Conservation (phyloP, 148 eudicot genomes). For the Cornus controversa region DNA sequence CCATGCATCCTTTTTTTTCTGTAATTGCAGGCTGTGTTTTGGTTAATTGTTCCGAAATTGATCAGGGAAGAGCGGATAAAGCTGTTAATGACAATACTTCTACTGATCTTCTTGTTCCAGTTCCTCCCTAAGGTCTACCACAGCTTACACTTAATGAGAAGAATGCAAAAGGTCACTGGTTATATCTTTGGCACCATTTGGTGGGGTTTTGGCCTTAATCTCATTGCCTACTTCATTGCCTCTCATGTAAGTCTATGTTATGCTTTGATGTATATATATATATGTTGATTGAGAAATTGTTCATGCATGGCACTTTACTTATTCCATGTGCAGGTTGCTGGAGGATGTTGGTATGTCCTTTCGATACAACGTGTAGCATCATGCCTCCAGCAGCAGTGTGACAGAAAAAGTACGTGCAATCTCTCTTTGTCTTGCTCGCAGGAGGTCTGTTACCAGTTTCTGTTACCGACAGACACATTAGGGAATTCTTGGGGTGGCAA, state of each 20-base stretch:
- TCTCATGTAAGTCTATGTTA: slow-evolving; percentile 63
- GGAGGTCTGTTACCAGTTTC: slow-evolving; percentile 58
- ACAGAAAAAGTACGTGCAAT: slow-evolving; percentile 30
- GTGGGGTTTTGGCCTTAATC: slow-evolving; percentile 97
- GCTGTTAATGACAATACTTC: slow-evolving; percentile 64
- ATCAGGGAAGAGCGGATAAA: slow-evolving; percentile 69
- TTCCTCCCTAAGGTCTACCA: slow-evolving; percentile 86
- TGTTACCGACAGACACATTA: slow-evolving; percentile 19
- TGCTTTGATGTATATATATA: not conserved
- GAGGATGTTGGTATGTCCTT: slow-evolving; percentile 96
- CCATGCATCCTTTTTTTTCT: slow-evolving; percentile 4
- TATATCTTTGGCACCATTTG: slow-evolving; percentile 91
- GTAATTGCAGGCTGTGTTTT: slow-evolving; percentile 59
- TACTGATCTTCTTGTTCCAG: slow-evolving; percentile 69
- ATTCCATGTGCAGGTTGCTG: slow-evolving; percentile 52
- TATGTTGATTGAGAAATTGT: not conserved
- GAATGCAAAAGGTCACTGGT: slow-evolving; percentile 93
- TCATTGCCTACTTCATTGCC: slow-evolving; percentile 86
- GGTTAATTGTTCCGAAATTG: slow-evolving; percentile 69
- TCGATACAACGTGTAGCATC: slow-evolving; percentile 78
- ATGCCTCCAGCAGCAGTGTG: slow-evolving; percentile 72
- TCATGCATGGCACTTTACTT: not conserved
- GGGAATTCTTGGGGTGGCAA: slow-evolving; percentile 48
- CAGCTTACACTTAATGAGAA: slow-evolving; percentile 65
- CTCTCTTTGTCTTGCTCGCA: slow-evolving; percentile 66